phyloP scores from a whole-genome alignment of 768 basidiomycete genomes.

The Omphalotus guepiniiformis region DNA sequence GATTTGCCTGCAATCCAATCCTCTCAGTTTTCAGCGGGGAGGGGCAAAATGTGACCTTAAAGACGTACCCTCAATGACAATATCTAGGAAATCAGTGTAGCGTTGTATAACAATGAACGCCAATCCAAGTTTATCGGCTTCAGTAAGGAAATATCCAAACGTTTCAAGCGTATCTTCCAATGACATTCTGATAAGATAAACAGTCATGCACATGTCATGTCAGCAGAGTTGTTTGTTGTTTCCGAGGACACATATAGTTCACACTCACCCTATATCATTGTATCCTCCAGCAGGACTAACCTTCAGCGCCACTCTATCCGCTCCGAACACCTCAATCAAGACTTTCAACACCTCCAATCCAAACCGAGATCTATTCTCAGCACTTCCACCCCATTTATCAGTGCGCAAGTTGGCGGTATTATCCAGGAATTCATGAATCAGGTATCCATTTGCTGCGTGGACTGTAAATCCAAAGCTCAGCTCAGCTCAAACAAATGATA shows the following conservation, averaged over 20 bases:
- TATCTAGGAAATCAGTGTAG: background rate
- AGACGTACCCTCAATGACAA: constrained; percentile 1
- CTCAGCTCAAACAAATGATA: background rate
- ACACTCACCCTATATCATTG: constrained; percentile 27
- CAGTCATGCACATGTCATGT: background rate
- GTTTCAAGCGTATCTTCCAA: constrained; percentile 40
- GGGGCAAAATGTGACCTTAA: constrained; percentile 1
- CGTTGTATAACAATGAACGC: constrained; percentile 1
- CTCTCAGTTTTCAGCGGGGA: constrained; percentile 16
- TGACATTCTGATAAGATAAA: constrained; percentile 30
- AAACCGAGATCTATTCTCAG: constrained; percentile 40
- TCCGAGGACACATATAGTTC: background rate
- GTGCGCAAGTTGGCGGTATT: constrained; percentile 30
- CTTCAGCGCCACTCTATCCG: constrained; percentile 23
- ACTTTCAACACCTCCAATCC: constrained; percentile 30
- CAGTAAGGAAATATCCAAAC: constrained; percentile 35
- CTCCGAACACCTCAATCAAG: constrained; percentile 29
- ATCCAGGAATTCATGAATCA: constrained; percentile 34
- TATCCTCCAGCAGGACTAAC: constrained; percentile 20
- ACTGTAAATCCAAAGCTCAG: constrained; percentile 17
- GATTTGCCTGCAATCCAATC: constrained; percentile 12
- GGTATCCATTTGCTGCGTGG: constrained; percentile 27
- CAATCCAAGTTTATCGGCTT: constrained; percentile 33
- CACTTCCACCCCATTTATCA: constrained; percentile 39
- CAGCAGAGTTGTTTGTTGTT: background rate